Evolutionary conservation across 805 yeast species (phyloP), one percentile per base, ranked within the genome.

Genomic region (Starmera quercuum): DNA sequence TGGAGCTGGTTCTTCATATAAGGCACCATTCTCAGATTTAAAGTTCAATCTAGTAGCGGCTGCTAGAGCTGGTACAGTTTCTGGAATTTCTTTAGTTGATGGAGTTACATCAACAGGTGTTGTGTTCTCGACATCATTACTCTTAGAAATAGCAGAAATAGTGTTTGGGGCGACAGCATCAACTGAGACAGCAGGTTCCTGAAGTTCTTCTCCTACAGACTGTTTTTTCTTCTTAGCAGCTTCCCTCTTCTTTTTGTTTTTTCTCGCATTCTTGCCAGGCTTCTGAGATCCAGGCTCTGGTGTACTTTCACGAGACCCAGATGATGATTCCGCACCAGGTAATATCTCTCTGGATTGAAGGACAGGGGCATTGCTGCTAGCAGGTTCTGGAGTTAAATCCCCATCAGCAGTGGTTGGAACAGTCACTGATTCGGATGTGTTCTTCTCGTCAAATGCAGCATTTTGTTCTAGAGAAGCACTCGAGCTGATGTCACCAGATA

Each of bases 1-100:
- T n/a, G 41, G 31, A 7, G 24, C 20, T 24, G 39, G 38, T 15
- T 37, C 41, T 14, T 20, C 30, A 14, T 37, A 32, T 7, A 24
- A 6, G 11, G 36, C n/a, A n/a, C n/a, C n/a, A n/a, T n/a, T n/a
- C n/a, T n/a, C n/a, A n/a, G n/a, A n/a, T n/a, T n/a, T n/a, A 24
- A 26, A 20, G 18, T 17, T 22, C 12, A 14, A 12, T n/a, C 5
- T 14, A 4, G 26, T 7, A 4, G 26, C 5, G 5, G 7, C 26
- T 7, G 16, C 28, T 14, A 14, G 13, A 18, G 30, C n/a, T 12
- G 21, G 21, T n/a, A n/a, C n/a, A n/a, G n/a, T n/a, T n/a, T n/a
- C n/a, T n/a, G n/a, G n/a, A n/a, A n/a, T n/a, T n/a, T n/a, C n/a
- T n/a, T n/a, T n/a, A n/a, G n/a, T n/a, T n/a, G n/a, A n/a, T n/a